A percentile compares a stretch with the other conserved stretches of the same genome.
Evolutionary conservation across 2,329 filamentous ascomycete genomes (phyloP).

Genomic region (Neopestalotiopsis clavispora): DNA sequence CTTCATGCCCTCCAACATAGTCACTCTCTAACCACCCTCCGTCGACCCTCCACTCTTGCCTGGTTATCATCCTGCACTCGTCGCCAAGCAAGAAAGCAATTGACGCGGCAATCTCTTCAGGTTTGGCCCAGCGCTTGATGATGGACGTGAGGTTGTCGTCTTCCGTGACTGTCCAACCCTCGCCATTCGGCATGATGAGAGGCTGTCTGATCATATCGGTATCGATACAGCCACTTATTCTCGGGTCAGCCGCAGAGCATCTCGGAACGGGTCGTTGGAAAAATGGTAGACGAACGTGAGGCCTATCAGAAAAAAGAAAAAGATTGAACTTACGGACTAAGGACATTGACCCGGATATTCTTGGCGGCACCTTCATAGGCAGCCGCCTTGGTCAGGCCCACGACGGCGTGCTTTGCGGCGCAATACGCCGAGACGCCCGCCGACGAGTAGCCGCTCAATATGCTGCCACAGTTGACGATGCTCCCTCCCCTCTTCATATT

Average conservation of each 20-base stretch:
- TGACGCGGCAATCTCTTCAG: slow-evolving; percentile 32
- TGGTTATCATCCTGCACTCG: slow-evolving; percentile 34
- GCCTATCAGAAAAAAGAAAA: too few species aligned
- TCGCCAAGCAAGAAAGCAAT: slow-evolving; percentile 36
- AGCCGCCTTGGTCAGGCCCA: slow-evolving; percentile 27
- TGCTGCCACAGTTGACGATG: slow-evolving; percentile 49
- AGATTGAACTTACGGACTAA: slow-evolving; percentile 26
- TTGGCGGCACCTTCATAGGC: slow-evolving; percentile 32
- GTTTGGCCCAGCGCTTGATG: slow-evolving; percentile 33
- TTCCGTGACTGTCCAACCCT: slow-evolving; percentile 14
- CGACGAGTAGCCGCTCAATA: slow-evolving; percentile 43
- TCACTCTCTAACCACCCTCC: slow-evolving; percentile 26
- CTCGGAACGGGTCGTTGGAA: neutral
- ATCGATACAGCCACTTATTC: slow-evolving; percentile 17
- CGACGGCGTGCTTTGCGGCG: slow-evolving; percentile 29
- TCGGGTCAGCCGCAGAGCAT: neutral
- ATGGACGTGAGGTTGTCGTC: slow-evolving; percentile 20
- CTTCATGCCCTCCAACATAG: slow-evolving; percentile 3
- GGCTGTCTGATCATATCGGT: slow-evolving; percentile 18
- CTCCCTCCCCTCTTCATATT: slow-evolving; percentile 42
- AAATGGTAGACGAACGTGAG: too few species aligned
- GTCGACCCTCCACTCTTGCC: slow-evolving; percentile 29
- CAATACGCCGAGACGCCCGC: slow-evolving; percentile 33
- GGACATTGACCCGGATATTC: slow-evolving; percentile 26
- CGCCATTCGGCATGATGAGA: slow-evolving; percentile 15